Evolutionary conservation across 345 rosid genomes (phyloP).

Genomic region (Melaleuca quinquenervia): DNA sequence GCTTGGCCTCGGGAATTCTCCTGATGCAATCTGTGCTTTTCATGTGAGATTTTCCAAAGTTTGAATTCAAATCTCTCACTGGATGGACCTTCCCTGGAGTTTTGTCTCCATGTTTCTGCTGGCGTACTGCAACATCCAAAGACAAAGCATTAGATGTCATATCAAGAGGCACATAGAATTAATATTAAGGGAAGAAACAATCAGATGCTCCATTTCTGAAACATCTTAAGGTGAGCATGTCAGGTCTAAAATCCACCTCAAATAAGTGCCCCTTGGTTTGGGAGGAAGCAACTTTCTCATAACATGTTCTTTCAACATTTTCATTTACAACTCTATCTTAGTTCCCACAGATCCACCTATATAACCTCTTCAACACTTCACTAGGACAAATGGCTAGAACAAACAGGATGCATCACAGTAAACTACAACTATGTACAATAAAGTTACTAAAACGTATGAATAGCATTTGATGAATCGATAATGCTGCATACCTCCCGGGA

Average conservation of each 20-base stretch:
- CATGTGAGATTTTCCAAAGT: not conserved
- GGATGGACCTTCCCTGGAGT: not conserved
- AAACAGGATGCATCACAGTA: not conserved
- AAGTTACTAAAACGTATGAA: not conserved
- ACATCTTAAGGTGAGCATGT: not conserved
- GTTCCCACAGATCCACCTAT: not conserved
- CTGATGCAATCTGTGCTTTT: not conserved
- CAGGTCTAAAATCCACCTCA: not conserved
- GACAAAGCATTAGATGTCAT: not conserved
- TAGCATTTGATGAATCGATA: not conserved
- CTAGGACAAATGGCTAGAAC: not conserved
- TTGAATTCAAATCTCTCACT: not conserved
- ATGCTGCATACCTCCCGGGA: conserved; percentile 12
- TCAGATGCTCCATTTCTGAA: not conserved
- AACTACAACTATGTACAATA: not conserved
- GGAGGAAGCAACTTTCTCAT: not conserved
- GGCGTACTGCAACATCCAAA: not conserved
- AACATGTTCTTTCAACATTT: not conserved
- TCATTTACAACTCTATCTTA: not conserved
- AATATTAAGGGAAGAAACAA: not conserved
- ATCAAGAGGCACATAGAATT: not conserved
- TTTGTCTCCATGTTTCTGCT: not conserved
- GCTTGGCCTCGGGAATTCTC: not conserved
- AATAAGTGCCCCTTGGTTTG: not conserved
- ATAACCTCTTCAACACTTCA: not conserved